Evolutionary conservation across 768 basidiomycete genomes (phyloP).

Genomic region (Tylopilus intermedius): DNA sequence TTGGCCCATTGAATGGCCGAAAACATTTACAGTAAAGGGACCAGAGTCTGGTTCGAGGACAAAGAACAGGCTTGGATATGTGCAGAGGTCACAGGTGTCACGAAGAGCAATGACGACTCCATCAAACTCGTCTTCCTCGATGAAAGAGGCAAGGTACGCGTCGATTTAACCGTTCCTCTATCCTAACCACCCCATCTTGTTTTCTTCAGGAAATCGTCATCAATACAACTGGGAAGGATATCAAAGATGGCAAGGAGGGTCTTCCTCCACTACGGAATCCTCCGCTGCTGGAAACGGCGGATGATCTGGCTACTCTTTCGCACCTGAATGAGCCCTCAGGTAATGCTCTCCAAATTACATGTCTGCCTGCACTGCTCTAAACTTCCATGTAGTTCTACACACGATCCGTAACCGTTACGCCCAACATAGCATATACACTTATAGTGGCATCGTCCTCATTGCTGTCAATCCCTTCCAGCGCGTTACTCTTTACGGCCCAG

Average conservation of each 20-base stretch:
- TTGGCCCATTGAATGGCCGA: conserved; percentile 74
- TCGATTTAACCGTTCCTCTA: conserved; percentile 10
- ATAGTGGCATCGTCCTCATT: conserved; percentile 97
- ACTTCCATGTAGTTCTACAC: conserved; percentile 66
- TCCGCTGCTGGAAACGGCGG: conserved; percentile 91
- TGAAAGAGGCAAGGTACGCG: conserved; percentile 82
- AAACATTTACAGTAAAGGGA: conserved; percentile 88
- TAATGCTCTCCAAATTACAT: conserved; percentile 31
- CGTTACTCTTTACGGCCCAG: conserved; percentile 92
- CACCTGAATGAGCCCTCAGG: conserved; percentile 98
- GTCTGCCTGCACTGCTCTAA: background rate
- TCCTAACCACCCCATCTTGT: background rate
- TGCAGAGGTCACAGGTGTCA: conserved; percentile 69
- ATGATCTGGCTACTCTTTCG: conserved; percentile 96
- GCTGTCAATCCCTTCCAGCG: conserved; percentile 99
- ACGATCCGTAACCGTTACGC: conserved; percentile 96
- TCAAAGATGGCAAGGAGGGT: conserved; percentile 72
- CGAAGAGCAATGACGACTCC: conserved; percentile 61
- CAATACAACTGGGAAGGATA: conserved; percentile 73
- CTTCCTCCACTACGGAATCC: conserved; percentile 95
- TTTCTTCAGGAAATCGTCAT: conserved; percentile 64
- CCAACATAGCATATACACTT: conserved; percentile 97
- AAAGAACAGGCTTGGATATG: conserved; percentile 94
- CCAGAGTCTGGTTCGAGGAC: conserved; percentile 89
- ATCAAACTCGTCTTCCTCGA: conserved; percentile 84